Conservation (phyloP, 1,284 basidiomycete genomes). For the Fereydounia khargensis region DNA sequence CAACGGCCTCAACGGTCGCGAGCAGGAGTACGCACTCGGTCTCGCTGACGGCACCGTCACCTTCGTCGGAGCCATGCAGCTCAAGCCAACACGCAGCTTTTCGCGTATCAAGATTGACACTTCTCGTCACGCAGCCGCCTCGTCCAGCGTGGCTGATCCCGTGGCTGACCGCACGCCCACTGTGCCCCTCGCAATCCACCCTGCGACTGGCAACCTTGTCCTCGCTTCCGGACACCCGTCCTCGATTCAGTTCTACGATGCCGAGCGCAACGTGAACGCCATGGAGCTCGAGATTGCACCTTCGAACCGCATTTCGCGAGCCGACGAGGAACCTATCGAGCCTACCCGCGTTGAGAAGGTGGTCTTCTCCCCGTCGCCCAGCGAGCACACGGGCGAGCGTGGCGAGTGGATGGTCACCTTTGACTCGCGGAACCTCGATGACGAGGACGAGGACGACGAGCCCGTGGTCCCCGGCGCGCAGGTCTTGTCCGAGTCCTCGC, state of each 20-base stretch:
- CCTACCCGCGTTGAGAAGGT: slow-evolving; percentile 74
- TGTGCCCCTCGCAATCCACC: slow-evolving; percentile 47
- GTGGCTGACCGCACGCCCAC: slow-evolving; percentile 1
- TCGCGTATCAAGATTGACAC: slow-evolving; percentile 69
- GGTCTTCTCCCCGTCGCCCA: slow-evolving; percentile 63
- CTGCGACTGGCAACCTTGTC: slow-evolving; percentile 60
- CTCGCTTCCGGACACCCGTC: slow-evolving; percentile 92
- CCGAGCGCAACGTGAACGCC: slow-evolving; percentile 69
- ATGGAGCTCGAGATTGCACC: slow-evolving; percentile 90
- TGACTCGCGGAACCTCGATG: slow-evolving; percentile 65
- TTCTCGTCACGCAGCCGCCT: slow-evolving; percentile 21
- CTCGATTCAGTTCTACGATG: slow-evolving; percentile 85
- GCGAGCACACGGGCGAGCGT: slow-evolving; percentile 10
- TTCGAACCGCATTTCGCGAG: slow-evolving; percentile 82
- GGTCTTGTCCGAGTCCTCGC: slow-evolving; percentile 73
- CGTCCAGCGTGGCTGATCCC: not conserved
- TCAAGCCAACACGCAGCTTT: slow-evolving; percentile 73
- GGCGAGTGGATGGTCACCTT: slow-evolving; percentile 86
- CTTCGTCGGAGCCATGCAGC: slow-evolving; percentile 72
- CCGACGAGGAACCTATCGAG: slow-evolving; percentile 75
- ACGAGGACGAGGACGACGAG: slow-evolving; percentile 10
- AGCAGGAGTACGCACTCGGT: slow-evolving; percentile 83
- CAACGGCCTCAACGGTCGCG: slow-evolving; percentile 61
- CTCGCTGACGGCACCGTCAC: slow-evolving; percentile 79
- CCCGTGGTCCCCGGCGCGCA: slow-evolving; percentile 63